These are phyloP conservation scores for Metschnikowia similis DNA, from an alignment of 805 yeast species.

Conservation along the genomic window DNA sequence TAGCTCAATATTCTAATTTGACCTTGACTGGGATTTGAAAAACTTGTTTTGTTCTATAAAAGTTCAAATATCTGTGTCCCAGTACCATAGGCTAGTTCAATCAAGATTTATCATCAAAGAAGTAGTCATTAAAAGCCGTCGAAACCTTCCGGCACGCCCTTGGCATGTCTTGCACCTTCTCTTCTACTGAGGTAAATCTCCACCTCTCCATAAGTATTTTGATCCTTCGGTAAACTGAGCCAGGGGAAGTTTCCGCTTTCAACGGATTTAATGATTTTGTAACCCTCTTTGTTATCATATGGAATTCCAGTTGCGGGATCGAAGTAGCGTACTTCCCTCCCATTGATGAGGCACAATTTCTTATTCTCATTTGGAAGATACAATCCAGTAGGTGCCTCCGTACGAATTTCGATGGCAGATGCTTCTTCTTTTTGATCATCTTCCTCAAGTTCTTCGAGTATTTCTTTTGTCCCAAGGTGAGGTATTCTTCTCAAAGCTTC, in stretches of 20 bases:
- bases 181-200: conserved; percentile 40
- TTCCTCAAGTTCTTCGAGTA: conserved; percentile 41
- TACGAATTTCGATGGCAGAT: conserved; percentile 44
- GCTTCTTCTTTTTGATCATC: conserved; percentile 35
- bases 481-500: conserved; percentile 49
- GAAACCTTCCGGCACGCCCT: conserved; percentile 87
- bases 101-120: background rate
- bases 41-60: background rate
- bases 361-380: conserved; percentile 65
- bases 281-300: conserved; percentile 79
- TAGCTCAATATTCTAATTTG: background rate
- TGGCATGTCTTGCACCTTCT: conserved; percentile 65
- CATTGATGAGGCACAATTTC: conserved; percentile 69
- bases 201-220: conserved; percentile 50
- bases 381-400: conserved; percentile 73
- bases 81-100: background rate
- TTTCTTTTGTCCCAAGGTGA: conserved; percentile 54
- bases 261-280: conserved; percentile 52
- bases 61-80: background rate
- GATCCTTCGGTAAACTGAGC: conserved; percentile 46
- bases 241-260: conserved; percentile 49
- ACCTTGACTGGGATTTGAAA: background rate
- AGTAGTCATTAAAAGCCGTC: conserved; percentile 31
- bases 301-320: conserved; percentile 90
- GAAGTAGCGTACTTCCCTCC: conserved; percentile 72